These are phyloP conservation scores for Pelargonium nanum DNA, from an alignment of 345 rosid species.

Conservation along the genomic window DNA sequence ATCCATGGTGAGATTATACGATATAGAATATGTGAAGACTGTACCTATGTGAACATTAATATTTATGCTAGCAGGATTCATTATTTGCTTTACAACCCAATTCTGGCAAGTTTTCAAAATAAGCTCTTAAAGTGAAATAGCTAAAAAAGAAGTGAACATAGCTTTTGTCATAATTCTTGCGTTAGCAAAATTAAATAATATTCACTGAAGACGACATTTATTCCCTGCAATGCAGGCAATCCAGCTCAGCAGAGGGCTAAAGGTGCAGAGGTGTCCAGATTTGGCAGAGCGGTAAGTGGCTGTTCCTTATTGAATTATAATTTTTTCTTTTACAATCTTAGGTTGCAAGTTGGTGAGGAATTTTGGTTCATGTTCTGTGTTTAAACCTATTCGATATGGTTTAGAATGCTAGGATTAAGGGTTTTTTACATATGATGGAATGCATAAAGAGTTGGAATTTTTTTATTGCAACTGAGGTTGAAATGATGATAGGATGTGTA, in stretches of 20 bases:
- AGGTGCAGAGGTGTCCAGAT: slow-evolving; percentile 66
- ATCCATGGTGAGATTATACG: too few relatives aligned
- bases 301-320: too few relatives aligned
- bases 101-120: neutral
- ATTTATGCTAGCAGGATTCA: too few relatives aligned
- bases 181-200: too few relatives aligned
- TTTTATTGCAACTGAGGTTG: neutral
- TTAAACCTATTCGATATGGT: too few relatives aligned
- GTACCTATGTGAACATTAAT: too few relatives aligned
- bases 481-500: too few relatives aligned
- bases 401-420: neutral
- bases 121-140: too few relatives aligned
- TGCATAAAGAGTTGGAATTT: neutral
- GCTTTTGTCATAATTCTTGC: neutral
- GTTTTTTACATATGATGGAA: neutral
- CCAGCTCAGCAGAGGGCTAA: slow-evolving; percentile 79
- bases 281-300: slow-evolving; percentile 65
- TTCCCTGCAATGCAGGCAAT: slow-evolving; percentile 28
- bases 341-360: neutral
- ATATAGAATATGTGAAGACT: too few relatives aligned
- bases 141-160: too few relatives aligned
- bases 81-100: too few relatives aligned
- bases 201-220: slow-evolving; percentile 2
- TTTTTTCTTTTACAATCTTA: neutral
- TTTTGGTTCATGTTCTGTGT: too few relatives aligned